phyloP scores from a whole-genome alignment of 2,329 filamentous ascomycete genomes.

The Karstenula rhodostoma region DNA sequence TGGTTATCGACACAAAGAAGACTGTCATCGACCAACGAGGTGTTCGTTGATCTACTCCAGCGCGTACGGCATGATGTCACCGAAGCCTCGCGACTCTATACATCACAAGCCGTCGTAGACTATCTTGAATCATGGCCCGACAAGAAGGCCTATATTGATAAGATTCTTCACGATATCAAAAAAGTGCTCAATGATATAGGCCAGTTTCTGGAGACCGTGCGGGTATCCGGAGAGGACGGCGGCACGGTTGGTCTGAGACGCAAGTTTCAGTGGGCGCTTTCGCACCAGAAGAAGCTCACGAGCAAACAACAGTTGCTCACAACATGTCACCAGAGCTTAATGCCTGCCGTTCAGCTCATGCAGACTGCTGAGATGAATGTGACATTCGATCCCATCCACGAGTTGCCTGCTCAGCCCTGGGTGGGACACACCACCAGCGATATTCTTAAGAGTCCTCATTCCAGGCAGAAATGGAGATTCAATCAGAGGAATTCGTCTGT shows the following conservation, averaged over 20 bases:
- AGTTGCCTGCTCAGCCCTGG: slow-evolving; percentile 35
- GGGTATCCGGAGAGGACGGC: slow-evolving; percentile 30
- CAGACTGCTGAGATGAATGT: slow-evolving; percentile 34
- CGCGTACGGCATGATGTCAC: slow-evolving; percentile 37
- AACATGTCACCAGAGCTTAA: slow-evolving; percentile 37
- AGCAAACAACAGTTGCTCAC: slow-evolving; percentile 30
- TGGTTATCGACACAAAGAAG: slow-evolving; percentile 32
- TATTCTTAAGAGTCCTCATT: slow-evolving; percentile 33
- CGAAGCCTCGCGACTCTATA: slow-evolving; percentile 38
- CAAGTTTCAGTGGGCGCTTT: slow-evolving; percentile 41
- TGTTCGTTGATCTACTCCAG: slow-evolving; percentile 36
- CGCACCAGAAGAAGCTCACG: slow-evolving; percentile 38
- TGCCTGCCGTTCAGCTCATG: slow-evolving; percentile 38
- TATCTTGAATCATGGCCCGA: slow-evolving; percentile 35
- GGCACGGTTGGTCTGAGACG: slow-evolving; percentile 31
- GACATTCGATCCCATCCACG: slow-evolving; percentile 26
- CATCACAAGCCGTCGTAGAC: slow-evolving; percentile 25
- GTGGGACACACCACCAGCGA: slow-evolving; percentile 20
- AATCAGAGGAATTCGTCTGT: slow-evolving; percentile 33
- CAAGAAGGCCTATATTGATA: slow-evolving; percentile 37
- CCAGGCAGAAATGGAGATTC: slow-evolving; percentile 30
- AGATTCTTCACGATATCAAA: slow-evolving; percentile 32
- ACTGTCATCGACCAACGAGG: slow-evolving; percentile 32
- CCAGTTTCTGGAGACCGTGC: slow-evolving; percentile 35
- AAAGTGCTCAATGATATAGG: slow-evolving; percentile 41